Percentiles rank a stretch among this genome's conserved stretches.
Conservation (phyloP, 768 basidiomycete species). For the Leccinum rimulosum region DNA sequence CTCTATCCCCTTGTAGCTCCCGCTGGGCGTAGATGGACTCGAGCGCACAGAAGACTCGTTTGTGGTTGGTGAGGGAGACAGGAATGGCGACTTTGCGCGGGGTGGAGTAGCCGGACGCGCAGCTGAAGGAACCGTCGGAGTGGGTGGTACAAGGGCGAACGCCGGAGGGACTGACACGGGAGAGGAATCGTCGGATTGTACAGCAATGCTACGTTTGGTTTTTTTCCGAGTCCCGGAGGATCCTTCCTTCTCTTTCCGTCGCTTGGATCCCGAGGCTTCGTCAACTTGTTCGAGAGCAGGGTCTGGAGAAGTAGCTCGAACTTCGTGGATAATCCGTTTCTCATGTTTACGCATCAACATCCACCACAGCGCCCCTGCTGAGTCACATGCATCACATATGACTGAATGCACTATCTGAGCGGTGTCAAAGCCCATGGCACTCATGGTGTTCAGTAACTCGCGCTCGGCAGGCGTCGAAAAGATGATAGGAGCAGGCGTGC, state of each 20-base stretch:
- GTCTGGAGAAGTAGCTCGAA: constrained; percentile 16
- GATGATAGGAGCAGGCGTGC: constrained; percentile 69
- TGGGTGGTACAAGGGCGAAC: constrained; percentile 73
- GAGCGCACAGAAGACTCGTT: constrained; percentile 53
- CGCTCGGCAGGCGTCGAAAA: constrained; percentile 85
- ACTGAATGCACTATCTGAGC: constrained; percentile 96
- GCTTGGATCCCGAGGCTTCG: constrained; percentile 23
- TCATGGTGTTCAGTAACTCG: constrained; percentile 72
- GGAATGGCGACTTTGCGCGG: constrained; percentile 47
- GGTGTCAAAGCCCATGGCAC: constrained; percentile 82
- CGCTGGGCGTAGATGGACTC: constrained; percentile 67
- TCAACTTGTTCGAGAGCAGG: constrained; percentile 15
- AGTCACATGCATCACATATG: constrained; percentile 87
- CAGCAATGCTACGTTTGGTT: constrained; percentile 29
- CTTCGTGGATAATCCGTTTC: constrained; percentile 49
- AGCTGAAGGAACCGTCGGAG: constrained; percentile 52
- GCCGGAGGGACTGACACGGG: constrained; percentile 47
- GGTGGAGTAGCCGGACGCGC: constrained; percentile 50
- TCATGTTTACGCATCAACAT: constrained; percentile 83
- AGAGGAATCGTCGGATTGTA: constrained; percentile 46
- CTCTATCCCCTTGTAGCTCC: constrained; percentile 52
- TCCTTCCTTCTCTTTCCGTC: constrained; percentile 32
- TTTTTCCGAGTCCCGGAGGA: constrained; percentile 22
- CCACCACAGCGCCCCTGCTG: constrained; percentile 94
- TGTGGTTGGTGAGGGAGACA: constrained; percentile 55